Conservation (phyloP, 257 asterid genomes). For the Solanum appendiculatum region DNA sequence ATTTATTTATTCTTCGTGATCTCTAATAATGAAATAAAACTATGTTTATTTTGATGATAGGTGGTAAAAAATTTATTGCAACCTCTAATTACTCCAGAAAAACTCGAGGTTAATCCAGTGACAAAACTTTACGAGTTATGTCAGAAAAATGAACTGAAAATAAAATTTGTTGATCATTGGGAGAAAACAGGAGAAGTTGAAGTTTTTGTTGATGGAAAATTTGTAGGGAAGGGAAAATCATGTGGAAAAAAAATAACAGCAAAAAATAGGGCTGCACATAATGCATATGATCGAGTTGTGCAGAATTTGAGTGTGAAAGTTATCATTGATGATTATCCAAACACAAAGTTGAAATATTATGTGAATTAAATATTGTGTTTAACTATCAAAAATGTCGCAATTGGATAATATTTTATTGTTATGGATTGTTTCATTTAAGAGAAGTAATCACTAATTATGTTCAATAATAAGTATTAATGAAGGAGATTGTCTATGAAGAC, state of each 20-base stretch:
- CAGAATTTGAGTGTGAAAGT: neutral
- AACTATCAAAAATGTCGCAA: neutral
- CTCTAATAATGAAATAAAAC: neutral
- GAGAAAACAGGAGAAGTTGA: conserved; percentile 14
- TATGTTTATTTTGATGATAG: conserved; percentile 3
- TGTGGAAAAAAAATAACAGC: conserved; percentile 18
- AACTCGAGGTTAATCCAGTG: conserved; percentile 22
- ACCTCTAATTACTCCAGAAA: conserved; percentile 27
- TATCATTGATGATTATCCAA: neutral
- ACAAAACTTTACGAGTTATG: conserved; percentile 20
- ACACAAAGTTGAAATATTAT: neutral
- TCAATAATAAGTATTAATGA: too few relatives aligned
- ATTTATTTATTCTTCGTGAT: neutral
- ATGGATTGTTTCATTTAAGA: too few relatives aligned
- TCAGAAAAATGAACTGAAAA: conserved; percentile 10
- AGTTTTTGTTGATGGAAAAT: neutral
- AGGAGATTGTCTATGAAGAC: too few relatives aligned
- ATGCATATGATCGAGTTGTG: conserved; percentile 4
- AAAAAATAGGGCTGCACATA: conserved; percentile 29
- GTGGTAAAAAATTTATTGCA: conserved; percentile 15
- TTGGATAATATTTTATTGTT: neutral
- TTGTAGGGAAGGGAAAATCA: conserved; percentile 22
- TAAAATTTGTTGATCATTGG: conserved; percentile 20
- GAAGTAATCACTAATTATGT: too few relatives aligned
- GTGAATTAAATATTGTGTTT: too few relatives aligned